These are phyloP conservation scores for Colletotrichum sp. DNA, from an alignment of 2,329 filamentous ascomycete species.

Conservation along the genomic window DNA sequence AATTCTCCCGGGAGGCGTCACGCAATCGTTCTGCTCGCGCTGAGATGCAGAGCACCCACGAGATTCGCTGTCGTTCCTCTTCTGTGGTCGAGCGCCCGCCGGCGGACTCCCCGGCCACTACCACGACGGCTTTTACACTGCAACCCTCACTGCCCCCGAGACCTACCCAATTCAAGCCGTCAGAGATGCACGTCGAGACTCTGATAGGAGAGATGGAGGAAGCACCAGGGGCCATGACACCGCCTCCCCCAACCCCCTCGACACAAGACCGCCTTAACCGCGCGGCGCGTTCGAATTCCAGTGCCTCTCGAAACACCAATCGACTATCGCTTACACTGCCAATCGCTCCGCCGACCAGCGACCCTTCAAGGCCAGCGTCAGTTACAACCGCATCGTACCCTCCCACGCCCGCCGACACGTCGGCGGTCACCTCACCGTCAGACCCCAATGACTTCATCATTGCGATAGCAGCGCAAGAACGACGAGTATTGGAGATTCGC, in stretches of 20 bases:
- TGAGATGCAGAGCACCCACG: conserved; percentile 32
- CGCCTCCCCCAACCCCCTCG: conserved; percentile 39
- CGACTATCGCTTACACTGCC: conserved; percentile 66
- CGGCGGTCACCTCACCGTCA: conserved; percentile 47
- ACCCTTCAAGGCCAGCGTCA: conserved; percentile 57
- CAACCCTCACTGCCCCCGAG: conserved; percentile 2
- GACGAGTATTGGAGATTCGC: conserved; percentile 85
- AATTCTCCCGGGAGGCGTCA: conserved; percentile 31
- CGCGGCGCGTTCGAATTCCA: conserved; percentile 57
- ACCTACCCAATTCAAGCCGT: not conserved
- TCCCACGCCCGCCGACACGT: conserved; percentile 54
- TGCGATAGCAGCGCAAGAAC: conserved; percentile 89
- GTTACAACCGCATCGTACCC: conserved; percentile 52
- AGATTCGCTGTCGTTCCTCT: conserved; percentile 44
- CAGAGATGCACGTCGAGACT: conserved; percentile 9
- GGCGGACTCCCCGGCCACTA: conserved; percentile 26
- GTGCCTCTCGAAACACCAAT: conserved; percentile 59
- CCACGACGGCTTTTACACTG: conserved; percentile 18
- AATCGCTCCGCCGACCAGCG: conserved; percentile 60
- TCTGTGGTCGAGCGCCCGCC: conserved; percentile 41
- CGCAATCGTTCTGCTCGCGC: conserved; percentile 27
- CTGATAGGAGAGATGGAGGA: conserved; percentile 8
- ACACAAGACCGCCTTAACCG: conserved; percentile 48
- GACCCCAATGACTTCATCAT: conserved; percentile 78
- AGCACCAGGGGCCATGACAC: conserved; percentile 27